Conservation (phyloP, 169 alveolate genomes). For the Plasmodium vinckei region DNA sequence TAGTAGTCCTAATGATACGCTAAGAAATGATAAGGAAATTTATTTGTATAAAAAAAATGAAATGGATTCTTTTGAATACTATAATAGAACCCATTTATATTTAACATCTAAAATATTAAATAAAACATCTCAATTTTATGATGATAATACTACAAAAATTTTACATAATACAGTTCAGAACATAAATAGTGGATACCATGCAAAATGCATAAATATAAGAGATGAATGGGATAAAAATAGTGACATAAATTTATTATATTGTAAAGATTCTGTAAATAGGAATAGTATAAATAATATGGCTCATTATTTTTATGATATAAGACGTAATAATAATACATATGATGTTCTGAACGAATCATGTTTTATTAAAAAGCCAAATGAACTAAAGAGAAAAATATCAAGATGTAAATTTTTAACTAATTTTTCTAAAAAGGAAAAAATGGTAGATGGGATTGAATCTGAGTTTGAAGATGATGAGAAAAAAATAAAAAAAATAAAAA, state of each 20-base stretch:
- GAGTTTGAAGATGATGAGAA: neutral
- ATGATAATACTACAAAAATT: slow-evolving; percentile 51
- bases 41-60: slow-evolving; percentile 53
- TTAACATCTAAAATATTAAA: slow-evolving; percentile 38
- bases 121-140: slow-evolving; percentile 54
- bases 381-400: slow-evolving; percentile 34
- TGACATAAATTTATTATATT: neutral
- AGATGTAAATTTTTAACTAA: slow-evolving; percentile 46
- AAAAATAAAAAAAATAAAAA: slow-evolving; percentile 9
- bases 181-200: slow-evolving; percentile 35
- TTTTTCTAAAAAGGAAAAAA: slow-evolving; percentile 25
- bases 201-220: slow-evolving; percentile 9
- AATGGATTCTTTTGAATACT: slow-evolving; percentile 19
- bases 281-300: neutral
- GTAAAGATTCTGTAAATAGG: neutral
- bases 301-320: neutral
- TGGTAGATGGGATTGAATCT: slow-evolving; percentile 4
- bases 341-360: slow-evolving; percentile 22
- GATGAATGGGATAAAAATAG: neutral
- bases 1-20: too few species aligned
- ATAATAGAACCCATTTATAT: slow-evolving; percentile 21
- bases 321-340: neutral
- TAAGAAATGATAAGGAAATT: neutral
- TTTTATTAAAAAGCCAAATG: slow-evolving; percentile 36
- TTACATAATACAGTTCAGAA: slow-evolving; percentile 6